A percentile compares a stretch with the other conserved stretches of the same genome.
These are phyloP conservation scores for Polyplosphaeria fusca DNA, from an alignment of 495 filamentous ascomycete species.

Conservation along the genomic window DNA sequence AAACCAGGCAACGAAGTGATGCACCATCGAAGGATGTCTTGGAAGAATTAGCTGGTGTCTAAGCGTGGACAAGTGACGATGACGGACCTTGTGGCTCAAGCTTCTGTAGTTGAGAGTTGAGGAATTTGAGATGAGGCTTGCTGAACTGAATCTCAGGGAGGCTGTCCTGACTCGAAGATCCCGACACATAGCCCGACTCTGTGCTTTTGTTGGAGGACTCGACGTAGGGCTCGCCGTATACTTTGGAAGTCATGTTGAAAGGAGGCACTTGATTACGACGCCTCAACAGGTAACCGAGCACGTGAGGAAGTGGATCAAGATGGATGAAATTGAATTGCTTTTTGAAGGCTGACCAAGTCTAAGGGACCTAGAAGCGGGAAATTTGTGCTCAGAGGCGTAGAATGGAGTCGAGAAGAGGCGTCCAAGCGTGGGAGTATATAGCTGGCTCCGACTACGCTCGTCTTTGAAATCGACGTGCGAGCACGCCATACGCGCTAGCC, in stretches of 20 bases:
- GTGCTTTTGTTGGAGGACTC: conserved; percentile 15
- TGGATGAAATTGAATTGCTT: neutral
- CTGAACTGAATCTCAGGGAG: conserved; percentile 81
- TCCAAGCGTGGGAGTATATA: conserved; percentile 27
- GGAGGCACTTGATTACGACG: neutral
- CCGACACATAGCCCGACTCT: conserved; percentile 90
- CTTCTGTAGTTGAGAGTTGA: conserved; percentile 82
- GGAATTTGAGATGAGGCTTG: conserved; percentile 78
- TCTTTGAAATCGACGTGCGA: conserved; percentile 36
- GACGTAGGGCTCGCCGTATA: conserved; percentile 11
- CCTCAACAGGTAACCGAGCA: neutral
- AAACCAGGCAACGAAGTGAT: conserved; percentile 84
- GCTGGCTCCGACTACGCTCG: conserved; percentile 12
- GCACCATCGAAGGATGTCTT: conserved; percentile 89
- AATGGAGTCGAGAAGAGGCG: conserved; percentile 7
- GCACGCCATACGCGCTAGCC: conserved; percentile 38
- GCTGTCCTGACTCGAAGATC: conserved; percentile 59
- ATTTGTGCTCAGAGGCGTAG: neutral
- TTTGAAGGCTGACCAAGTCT: neutral
- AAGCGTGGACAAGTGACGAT: neutral
- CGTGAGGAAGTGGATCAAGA: neutral
- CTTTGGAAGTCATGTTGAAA: conserved; percentile 19
- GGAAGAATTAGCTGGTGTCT: neutral
- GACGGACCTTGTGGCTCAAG: conserved; percentile 67
- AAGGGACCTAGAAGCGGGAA: neutral